Evolutionary conservation across 1,284 basidiomycete species (phyloP).

Genomic region (Apiotrichum gamsii): DNA sequence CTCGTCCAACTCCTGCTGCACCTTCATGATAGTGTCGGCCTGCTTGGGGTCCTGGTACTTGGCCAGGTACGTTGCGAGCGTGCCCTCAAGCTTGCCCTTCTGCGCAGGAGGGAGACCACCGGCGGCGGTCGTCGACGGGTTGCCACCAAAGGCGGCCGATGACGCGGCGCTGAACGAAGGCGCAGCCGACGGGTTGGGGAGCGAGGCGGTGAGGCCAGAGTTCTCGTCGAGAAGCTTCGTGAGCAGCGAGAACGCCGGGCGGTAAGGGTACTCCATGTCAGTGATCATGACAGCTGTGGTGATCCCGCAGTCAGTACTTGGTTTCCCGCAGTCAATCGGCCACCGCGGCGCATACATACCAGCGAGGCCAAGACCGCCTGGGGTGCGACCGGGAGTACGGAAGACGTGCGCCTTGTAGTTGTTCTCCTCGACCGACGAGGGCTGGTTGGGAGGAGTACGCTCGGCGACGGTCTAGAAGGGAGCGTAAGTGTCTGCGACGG

Average conservation of each 20-base stretch:
- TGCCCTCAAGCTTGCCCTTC: slow-evolving; percentile 50
- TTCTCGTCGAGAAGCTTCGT: slow-evolving; percentile 95
- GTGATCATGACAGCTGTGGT: slow-evolving; percentile 83
- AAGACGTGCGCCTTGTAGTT: slow-evolving; percentile 91
- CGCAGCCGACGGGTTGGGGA: slow-evolving; percentile 37
- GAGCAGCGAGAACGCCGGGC: slow-evolving; percentile 91
- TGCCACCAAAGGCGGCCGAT: slow-evolving; percentile 41
- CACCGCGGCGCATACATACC: no score
- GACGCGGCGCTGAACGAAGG: slow-evolving; percentile 39
- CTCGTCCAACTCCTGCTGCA: slow-evolving; percentile 97
- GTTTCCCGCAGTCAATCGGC: no score
- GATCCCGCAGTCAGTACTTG: no score
- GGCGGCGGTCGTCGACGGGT: slow-evolving; percentile 42
- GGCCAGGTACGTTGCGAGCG: slow-evolving; percentile 70
- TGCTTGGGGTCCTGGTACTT: slow-evolving; percentile 98
- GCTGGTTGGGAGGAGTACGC: slow-evolving; percentile 74
- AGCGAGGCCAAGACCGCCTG: slow-evolving; percentile 52
- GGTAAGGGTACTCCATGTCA: slow-evolving; percentile 92
- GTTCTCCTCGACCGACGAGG: slow-evolving; percentile 93
- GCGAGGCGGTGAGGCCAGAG: slow-evolving; percentile 59
- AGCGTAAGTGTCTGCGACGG: background rate
- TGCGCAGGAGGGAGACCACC: slow-evolving; percentile 46
- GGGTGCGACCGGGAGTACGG: slow-evolving; percentile 38
- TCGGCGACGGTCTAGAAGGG: slow-evolving; percentile 71
- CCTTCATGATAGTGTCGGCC: slow-evolving; percentile 97